Evolutionary conservation across 176 grass and related monocot species (phyloP).

Genomic region (Oryza glumipatula): DNA sequence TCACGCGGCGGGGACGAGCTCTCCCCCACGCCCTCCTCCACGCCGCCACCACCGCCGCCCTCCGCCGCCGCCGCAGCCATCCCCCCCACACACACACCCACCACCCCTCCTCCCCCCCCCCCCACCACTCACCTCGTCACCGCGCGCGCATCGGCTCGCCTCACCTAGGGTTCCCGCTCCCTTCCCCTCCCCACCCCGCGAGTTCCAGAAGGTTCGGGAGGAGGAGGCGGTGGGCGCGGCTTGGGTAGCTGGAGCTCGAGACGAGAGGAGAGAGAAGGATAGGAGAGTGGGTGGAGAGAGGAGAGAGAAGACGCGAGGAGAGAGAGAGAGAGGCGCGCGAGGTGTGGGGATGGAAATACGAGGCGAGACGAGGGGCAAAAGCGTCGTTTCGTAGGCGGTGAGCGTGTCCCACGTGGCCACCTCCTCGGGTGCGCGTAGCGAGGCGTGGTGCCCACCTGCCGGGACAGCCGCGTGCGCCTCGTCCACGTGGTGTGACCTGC

Average conservation of each 20-base stretch:
- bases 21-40: constrained; percentile 95
- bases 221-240: background rate
- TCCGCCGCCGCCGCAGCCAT: constrained; percentile 20
- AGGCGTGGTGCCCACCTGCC: background rate
- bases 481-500: accelerated
- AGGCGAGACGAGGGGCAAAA: constrained; percentile 38
- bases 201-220: constrained; percentile 48
- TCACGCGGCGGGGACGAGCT: constrained; percentile 76
- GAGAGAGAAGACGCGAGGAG: constrained; percentile 19
- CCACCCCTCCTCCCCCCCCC: too few species aligned
- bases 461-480: background rate
- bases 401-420: background rate
- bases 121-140: background rate
- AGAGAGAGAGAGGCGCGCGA: constrained; percentile 7
- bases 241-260: constrained; percentile 7
- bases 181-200: background rate
- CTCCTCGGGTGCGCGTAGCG: constrained; percentile 10
- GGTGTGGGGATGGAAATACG: constrained; percentile 42
- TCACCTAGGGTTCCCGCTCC: constrained; percentile 18
- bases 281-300: too few species aligned
- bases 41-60: constrained; percentile 44
- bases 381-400: background rate
- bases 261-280: constrained; percentile 6
- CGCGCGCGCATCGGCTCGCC: constrained; percentile 39
- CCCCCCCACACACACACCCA: background rate